Conservation (phyloP, 768 basidiomycete species). For the Boletus insuetus region DNA sequence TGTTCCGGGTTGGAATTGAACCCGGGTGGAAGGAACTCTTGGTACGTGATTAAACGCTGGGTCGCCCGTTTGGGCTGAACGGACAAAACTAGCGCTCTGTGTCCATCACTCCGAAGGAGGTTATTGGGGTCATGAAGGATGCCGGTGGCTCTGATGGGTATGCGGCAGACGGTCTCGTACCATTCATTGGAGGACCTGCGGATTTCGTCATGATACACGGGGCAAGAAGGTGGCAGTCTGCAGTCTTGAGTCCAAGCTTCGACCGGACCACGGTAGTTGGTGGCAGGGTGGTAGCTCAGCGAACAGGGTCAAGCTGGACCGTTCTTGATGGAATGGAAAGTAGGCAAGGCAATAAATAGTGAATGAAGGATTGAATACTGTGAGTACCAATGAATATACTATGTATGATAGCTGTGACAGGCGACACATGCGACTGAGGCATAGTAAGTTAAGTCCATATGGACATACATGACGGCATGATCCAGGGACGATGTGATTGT, state of each 20-base stretch:
- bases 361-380: neutral
- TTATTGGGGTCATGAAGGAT: constrained; percentile 36
- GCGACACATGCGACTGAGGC: neutral
- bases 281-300: constrained; percentile 16
- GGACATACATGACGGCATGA: neutral
- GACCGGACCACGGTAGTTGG: constrained; percentile 19
- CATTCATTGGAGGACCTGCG: constrained; percentile 43
- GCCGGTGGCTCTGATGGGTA: neutral
- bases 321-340: constrained; percentile 12
- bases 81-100: constrained; percentile 43
- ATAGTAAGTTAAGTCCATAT: neutral
- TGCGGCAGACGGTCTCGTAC: constrained; percentile 28
- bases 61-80: neutral
- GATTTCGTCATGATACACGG: constrained; percentile 62
- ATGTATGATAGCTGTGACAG: neutral
- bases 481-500: constrained; percentile 9
- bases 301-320: constrained; percentile 19
- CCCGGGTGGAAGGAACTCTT: constrained; percentile 45
- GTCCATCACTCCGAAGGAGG: constrained; percentile 50
- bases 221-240: constrained; percentile 41
- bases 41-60: constrained; percentile 34
- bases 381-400: neutral
- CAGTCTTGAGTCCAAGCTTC: constrained; percentile 46
- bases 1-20: constrained; percentile 57
- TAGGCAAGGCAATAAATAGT: neutral